Percentiles rank a stretch among this genome's conserved stretches.
Conservation (phyloP, 2,329 filamentous ascomycete species). For the Neonectria neomacrospora region DNA sequence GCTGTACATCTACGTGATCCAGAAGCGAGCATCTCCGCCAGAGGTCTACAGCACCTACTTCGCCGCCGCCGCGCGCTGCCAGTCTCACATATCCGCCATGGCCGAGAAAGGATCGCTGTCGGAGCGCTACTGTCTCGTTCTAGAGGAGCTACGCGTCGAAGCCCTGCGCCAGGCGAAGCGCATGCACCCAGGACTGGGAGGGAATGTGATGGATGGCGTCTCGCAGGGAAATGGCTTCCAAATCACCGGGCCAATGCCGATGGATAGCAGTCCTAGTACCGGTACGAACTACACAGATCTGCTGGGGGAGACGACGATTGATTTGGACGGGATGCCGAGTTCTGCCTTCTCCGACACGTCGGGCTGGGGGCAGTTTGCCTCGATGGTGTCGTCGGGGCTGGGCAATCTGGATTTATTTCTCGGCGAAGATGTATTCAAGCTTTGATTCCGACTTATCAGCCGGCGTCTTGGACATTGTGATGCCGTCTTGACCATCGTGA, state of each 20-base stretch:
- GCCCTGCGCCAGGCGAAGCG: conserved; percentile 37
- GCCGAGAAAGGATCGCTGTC: conserved; percentile 39
- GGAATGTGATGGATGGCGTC: conserved; percentile 1
- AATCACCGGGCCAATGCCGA: background rate
- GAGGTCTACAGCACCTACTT: conserved; percentile 36
- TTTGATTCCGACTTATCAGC: conserved; percentile 4
- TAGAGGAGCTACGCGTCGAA: conserved; percentile 39
- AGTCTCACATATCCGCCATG: conserved; percentile 39
- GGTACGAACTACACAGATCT: conserved; percentile 38
- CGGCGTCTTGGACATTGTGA: background rate
- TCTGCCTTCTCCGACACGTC: conserved; percentile 32
- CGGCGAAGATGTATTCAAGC: conserved; percentile 34
- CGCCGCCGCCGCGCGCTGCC: conserved; percentile 35
- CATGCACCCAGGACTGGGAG: conserved; percentile 30
- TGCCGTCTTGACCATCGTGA: background rate
- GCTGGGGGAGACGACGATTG: conserved; percentile 34
- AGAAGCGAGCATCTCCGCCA: conserved; percentile 37
- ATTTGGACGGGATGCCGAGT: conserved; percentile 39
- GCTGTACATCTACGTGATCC: conserved; percentile 43
- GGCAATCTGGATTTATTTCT: conserved; percentile 42
- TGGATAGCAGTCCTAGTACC: conserved; percentile 31
- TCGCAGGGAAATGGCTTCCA: conserved; percentile 31
- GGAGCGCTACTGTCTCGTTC: conserved; percentile 39
- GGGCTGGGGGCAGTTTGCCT: conserved; percentile 42
- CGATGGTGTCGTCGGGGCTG: conserved; percentile 41